Percentiles rank a stretch among this genome's conserved stretches.
phyloP scores from a whole-genome alignment of 495 filamentous ascomycete species.

The Aspergillus incahuasiensis region DNA sequence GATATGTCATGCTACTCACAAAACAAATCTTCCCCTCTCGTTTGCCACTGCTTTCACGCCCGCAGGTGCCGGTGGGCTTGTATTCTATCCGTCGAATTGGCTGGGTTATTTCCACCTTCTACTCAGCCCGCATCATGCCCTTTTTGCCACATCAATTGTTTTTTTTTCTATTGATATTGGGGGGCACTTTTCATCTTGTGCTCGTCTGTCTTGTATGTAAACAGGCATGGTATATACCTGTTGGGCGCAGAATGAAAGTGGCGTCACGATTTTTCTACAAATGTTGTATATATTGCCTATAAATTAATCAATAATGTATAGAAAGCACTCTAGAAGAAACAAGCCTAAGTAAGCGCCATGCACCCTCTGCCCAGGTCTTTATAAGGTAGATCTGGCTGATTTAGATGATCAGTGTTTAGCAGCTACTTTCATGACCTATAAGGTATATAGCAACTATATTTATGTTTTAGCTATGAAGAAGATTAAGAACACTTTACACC shows the following conservation, averaged over 20 bases:
- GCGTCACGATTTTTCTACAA: constrained; percentile 3
- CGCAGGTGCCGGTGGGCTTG: constrained; percentile 29
- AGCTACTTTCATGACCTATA: no score
- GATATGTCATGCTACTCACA: constrained; percentile 22
- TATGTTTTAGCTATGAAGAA: no score
- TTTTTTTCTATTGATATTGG: constrained; percentile 14
- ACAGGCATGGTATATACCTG: not conserved
- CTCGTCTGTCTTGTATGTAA: not conserved
- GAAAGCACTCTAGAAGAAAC: constrained; percentile 15
- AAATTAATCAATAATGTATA: constrained; percentile 18
- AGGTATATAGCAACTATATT: no score
- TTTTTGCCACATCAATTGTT: not conserved
- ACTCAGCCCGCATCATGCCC: not conserved
- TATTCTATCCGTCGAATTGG: constrained; percentile 11
- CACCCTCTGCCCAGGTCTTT: no score
- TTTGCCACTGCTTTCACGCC: constrained; percentile 16
- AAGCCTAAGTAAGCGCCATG: no score
- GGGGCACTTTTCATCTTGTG: constrained; percentile 3
- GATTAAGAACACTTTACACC: no score
- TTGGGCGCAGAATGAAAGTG: not conserved
- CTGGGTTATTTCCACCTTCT: constrained; percentile 6
- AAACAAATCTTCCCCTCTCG: not conserved
- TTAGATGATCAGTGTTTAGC: no score
- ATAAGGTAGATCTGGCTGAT: no score
- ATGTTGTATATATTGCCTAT: constrained; percentile 20